A percentile compares a stretch with the other conserved stretches of the same genome.
phyloP scores from a whole-genome alignment of 768 basidiomycete species.

The Cyclocybe cylindracea region DNA sequence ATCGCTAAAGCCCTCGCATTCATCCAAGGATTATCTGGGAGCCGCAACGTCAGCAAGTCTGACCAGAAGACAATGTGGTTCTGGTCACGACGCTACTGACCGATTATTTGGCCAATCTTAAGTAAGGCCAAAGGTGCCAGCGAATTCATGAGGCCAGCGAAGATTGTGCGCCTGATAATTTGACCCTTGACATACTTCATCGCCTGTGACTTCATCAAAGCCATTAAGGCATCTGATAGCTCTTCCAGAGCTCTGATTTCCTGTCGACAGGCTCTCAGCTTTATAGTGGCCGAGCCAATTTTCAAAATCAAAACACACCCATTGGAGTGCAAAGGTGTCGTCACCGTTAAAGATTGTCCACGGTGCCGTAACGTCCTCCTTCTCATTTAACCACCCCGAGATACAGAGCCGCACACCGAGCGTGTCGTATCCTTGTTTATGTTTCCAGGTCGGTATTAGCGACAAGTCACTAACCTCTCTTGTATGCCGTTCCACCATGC shows the following conservation, averaged over 20 bases:
- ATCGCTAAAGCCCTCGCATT: constrained; percentile 50
- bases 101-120: constrained; percentile 55
- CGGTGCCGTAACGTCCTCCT: constrained; percentile 48
- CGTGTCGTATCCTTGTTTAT: constrained; percentile 37
- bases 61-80: not conserved
- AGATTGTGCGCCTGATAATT: constrained; percentile 50
- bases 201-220: constrained; percentile 45
- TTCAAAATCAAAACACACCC: constrained; percentile 38
- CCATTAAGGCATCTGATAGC: constrained; percentile 46
- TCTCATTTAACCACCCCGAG: constrained; percentile 52
- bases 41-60: not conserved
- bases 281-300: not conserved
- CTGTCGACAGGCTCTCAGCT: constrained; percentile 24
- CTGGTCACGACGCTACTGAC: constrained; percentile 25
- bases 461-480: constrained; percentile 54
- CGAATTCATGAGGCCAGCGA: constrained; percentile 48
- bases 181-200: constrained; percentile 51
- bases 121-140: constrained; percentile 52
- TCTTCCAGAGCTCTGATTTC: constrained; percentile 55
- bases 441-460: constrained; percentile 43
- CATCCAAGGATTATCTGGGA: constrained; percentile 61
- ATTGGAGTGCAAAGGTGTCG: constrained; percentile 58
- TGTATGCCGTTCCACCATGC: constrained; percentile 51
- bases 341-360: constrained; percentile 53
- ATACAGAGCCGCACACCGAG: constrained; percentile 54